These are phyloP conservation scores for Acorus calamus DNA, from an alignment of 106 monocot species.

Conservation along the genomic window DNA sequence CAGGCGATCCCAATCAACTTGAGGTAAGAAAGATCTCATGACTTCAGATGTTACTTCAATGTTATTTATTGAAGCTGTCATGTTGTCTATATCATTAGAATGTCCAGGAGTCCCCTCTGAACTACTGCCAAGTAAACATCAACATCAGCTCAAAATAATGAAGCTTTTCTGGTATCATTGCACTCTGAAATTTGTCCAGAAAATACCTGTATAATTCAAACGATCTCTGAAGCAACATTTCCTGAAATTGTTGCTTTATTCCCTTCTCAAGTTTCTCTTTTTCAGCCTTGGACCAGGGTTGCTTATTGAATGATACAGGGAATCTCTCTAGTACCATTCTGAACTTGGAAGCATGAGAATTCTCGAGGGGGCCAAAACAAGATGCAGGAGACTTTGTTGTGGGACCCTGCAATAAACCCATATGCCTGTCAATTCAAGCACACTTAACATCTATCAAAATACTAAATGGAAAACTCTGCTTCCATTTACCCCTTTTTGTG, in stretches of 20 bases:
- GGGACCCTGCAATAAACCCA: conserved; percentile 15
- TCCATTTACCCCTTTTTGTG: no score
- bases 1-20: conserved; percentile 76
- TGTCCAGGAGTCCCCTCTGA: conserved; percentile 24
- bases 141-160: neutral
- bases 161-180: no score
- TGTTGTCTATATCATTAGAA: conserved; percentile 20
- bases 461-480: no score
- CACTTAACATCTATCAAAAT: no score
- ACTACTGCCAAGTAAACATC: conserved; percentile 37
- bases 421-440: no score
- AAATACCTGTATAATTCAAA: conserved; percentile 49
- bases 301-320: conserved; percentile 36
- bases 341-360: conserved; percentile 51
- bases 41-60: conserved; percentile 60
- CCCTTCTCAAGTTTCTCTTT: conserved; percentile 66
- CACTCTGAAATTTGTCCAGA: no score
- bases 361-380: conserved; percentile 58
- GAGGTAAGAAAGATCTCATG: conserved; percentile 59
- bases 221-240: conserved; percentile 47
- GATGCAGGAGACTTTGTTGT: conserved; percentile 21
- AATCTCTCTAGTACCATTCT: conserved; percentile 42
- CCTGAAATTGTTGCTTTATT: conserved; percentile 87
- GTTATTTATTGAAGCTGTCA: conserved; percentile 18
- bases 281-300: conserved; percentile 48